Percentiles rank a stretch among this genome's conserved stretches.
phyloP scores from a whole-genome alignment of 495 filamentous ascomycete genomes.

The Podospora australis region DNA sequence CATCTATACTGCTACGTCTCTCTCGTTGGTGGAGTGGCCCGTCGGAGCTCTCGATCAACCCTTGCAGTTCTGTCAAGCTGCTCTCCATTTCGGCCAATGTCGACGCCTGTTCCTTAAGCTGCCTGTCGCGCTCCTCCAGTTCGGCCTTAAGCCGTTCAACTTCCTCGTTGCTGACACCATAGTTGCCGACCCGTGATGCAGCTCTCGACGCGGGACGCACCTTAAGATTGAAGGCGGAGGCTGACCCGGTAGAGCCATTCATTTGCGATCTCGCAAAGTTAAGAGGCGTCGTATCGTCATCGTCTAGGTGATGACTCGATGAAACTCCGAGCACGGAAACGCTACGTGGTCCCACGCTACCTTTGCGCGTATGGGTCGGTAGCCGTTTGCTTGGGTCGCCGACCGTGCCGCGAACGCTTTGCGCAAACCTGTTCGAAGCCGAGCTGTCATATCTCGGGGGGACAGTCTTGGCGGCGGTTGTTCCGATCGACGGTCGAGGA shows the following conservation, averaged over 20 bases:
- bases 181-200: slow-evolving; percentile 21
- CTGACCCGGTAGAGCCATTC: slow-evolving; percentile 42
- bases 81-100: slow-evolving; percentile 81
- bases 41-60: slow-evolving; percentile 52
- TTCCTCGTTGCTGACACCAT: slow-evolving; percentile 51
- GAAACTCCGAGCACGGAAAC: slow-evolving; percentile 44
- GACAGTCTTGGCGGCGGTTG: slow-evolving; percentile 35
- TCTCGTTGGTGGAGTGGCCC: slow-evolving; percentile 29
- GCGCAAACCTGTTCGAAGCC: slow-evolving; percentile 57
- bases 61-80: slow-evolving; percentile 67
- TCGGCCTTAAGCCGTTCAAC: slow-evolving; percentile 58
- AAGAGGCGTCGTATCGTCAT: slow-evolving; percentile 55
- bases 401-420: slow-evolving; percentile 52
- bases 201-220: slow-evolving; percentile 45
- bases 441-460: slow-evolving; percentile 57
- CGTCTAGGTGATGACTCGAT: slow-evolving; percentile 33
- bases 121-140: slow-evolving; percentile 76
- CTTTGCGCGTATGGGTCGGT: slow-evolving; percentile 40
- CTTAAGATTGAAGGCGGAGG: slow-evolving; percentile 42
- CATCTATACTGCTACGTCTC: slow-evolving; percentile 55
- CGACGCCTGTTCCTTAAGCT: slow-evolving; percentile 78
- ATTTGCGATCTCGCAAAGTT: slow-evolving; percentile 46
- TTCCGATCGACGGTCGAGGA: slow-evolving; percentile 48
- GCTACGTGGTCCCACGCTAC: slow-evolving; percentile 48
- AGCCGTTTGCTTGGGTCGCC: slow-evolving; percentile 51